Conservation (phyloP, 208 protist genomes). For the Acanthamoeba castellanii region DNA sequence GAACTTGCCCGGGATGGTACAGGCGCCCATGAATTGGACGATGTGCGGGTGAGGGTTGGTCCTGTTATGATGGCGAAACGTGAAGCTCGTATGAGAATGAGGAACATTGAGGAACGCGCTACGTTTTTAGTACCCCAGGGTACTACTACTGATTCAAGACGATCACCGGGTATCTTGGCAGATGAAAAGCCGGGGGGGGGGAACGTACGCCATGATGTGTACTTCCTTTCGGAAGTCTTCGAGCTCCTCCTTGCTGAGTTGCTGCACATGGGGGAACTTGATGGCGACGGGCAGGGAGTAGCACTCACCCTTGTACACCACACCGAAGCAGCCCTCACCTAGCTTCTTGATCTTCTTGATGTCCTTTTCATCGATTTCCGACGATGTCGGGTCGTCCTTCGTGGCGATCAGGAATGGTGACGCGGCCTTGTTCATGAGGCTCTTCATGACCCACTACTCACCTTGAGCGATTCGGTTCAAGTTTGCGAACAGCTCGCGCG, state of each 20-base stretch:
- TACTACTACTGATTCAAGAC: too few species aligned
- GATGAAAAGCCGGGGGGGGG: neutral
- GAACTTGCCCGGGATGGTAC: slow-evolving; percentile 63
- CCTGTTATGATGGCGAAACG: neutral
- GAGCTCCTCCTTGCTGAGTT: slow-evolving; percentile 60
- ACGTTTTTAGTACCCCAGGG: too few species aligned
- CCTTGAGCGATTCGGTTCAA: too few species aligned
- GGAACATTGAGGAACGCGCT: too few species aligned
- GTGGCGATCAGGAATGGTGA: neutral
- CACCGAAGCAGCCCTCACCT: slow-evolving; percentile 45
- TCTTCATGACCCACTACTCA: neutral
- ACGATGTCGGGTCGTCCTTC: slow-evolving; percentile 23
- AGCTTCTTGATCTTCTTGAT: slow-evolving; percentile 36
- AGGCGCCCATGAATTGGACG: slow-evolving; percentile 56
- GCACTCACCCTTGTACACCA: slow-evolving; percentile 61
- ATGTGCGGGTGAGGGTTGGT: slow-evolving; percentile 63
- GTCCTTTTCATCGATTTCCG: slow-evolving; percentile 39
- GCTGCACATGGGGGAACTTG: slow-evolving; percentile 58
- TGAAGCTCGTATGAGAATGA: neutral
- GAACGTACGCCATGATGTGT: slow-evolving; percentile 38
- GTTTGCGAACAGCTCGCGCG: too few species aligned
- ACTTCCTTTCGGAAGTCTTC: slow-evolving; percentile 33
- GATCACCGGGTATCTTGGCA: neutral
- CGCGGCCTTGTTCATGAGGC: slow-evolving; percentile 16
- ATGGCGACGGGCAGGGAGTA: slow-evolving; percentile 36